phyloP scores from a whole-genome alignment of 805 yeast species.

The Nakazawaea ernobii region DNA sequence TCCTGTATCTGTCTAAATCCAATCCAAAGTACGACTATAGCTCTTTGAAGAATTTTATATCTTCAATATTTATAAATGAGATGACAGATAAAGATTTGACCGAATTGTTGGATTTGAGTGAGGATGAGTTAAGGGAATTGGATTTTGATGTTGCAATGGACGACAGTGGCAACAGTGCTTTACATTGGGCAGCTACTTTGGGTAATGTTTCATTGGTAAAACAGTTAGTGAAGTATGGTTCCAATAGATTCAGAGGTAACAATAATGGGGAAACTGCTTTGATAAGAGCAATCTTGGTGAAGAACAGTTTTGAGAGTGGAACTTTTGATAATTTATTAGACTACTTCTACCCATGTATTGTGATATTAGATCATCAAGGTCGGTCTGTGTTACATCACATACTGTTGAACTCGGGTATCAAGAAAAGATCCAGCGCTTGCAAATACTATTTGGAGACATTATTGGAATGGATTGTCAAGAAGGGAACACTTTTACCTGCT shows the following conservation, averaged over 20 bases:
- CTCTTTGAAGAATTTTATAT: conserved; percentile 36
- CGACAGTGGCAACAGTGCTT: conserved; percentile 86
- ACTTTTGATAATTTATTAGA: conserved; percentile 68
- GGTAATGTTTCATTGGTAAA: conserved; percentile 70
- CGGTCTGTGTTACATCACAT: conserved; percentile 87
- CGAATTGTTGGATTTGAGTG: conserved; percentile 14
- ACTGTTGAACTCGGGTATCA: conserved; percentile 70
- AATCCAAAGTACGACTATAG: conserved; percentile 24
- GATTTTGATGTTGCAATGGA: conserved; percentile 84
- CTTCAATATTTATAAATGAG: conserved; percentile 44
- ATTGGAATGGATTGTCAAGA: conserved; percentile 70
- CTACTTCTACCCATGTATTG: conserved; percentile 68
- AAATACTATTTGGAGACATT: conserved; percentile 68
- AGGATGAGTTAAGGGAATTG: conserved; percentile 30
- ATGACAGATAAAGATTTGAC: conserved; percentile 21
- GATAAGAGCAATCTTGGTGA: conserved; percentile 76
- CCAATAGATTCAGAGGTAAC: conserved; percentile 68
- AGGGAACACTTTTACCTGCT: conserved; percentile 37
- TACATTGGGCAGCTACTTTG: conserved; percentile 94
- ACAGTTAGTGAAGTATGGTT: conserved; percentile 60
- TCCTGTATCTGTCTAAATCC: conserved; percentile 9
- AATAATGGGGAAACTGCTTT: conserved; percentile 84
- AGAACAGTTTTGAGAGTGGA: conserved; percentile 74
- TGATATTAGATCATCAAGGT: conserved; percentile 59
- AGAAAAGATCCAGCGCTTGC: conserved; percentile 66